Evolutionary conservation across 2,329 filamentous ascomycete species (phyloP).

Genomic region (Botrytis deweyae): DNA sequence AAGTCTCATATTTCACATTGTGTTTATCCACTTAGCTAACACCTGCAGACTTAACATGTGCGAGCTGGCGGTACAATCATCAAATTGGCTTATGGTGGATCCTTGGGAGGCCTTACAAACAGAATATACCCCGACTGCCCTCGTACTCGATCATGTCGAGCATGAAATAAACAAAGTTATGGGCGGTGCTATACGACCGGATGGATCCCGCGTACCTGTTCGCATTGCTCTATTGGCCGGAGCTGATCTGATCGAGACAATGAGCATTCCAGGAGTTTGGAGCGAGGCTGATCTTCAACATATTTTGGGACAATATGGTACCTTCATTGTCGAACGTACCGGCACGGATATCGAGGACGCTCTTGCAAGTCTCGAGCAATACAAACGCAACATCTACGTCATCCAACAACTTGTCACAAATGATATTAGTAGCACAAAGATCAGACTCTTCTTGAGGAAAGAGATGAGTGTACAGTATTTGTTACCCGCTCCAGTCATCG

Average conservation of each 20-base stretch:
- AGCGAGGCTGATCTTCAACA: slow-evolving; percentile 80
- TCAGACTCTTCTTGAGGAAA: slow-evolving; percentile 74
- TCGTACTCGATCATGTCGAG: slow-evolving; percentile 88
- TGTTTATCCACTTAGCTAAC: slow-evolving; percentile 11
- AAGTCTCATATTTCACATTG: slow-evolving; percentile 28
- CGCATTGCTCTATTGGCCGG: slow-evolving; percentile 82
- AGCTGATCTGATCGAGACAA: slow-evolving; percentile 71
- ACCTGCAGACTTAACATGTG: slow-evolving; percentile 73
- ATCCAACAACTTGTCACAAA: slow-evolving; percentile 87
- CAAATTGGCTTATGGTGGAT: slow-evolving; percentile 82
- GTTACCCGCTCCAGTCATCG: slow-evolving; percentile 71
- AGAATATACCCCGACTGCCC: slow-evolving; percentile 83
- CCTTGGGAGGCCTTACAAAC: slow-evolving; percentile 85
- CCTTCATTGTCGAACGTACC: slow-evolving; percentile 82
- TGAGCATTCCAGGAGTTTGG: slow-evolving; percentile 67
- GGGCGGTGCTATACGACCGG: slow-evolving; percentile 68
- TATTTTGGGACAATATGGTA: slow-evolving; percentile 79
- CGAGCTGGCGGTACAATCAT: slow-evolving; percentile 72
- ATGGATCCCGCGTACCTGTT: slow-evolving; percentile 62
- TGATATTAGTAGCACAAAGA: slow-evolving; percentile 79
- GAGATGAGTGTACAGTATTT: slow-evolving; percentile 80
- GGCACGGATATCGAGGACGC: slow-evolving; percentile 90
- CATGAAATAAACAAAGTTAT: slow-evolving; percentile 80
- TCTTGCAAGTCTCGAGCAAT: slow-evolving; percentile 75
- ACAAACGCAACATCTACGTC: slow-evolving; percentile 70